Base-by-base conservation (phyloP, 495 filamentous ascomycete species). In the Clohesyomyces aquaticus region DNA sequence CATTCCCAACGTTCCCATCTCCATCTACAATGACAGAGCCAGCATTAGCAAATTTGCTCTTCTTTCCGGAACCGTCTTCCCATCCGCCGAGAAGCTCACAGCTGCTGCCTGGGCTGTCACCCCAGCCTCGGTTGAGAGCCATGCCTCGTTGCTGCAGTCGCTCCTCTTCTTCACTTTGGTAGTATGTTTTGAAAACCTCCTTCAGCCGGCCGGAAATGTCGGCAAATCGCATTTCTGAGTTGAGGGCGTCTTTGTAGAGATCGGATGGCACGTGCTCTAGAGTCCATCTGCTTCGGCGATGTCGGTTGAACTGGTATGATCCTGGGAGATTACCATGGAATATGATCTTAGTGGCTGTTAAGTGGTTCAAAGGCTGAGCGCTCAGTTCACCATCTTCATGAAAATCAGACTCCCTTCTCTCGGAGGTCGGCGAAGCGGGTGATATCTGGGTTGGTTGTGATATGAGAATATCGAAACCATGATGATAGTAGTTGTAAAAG, bases 401-500 rank as follows among this genome's bases (percentile, higher is more conserved):
- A 1, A 59, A 48, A 22, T 70, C 59, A 11, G 28, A 16, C 18
- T 65, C 56, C 23, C 57, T 45, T 26, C 55, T 43, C 27, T 54
- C 49, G 4, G 65, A 29, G 11, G 67, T 61, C 27, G 86, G 85
- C 6, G 89, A 88, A 6, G 85, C 83, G 0, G 87, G 88, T 8
- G 88, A 89, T 0, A 86, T 80, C 2, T 78, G 75, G 2, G 84
- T 85, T 19, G 89, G 88, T 27, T 88, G 82, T 0, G 93, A 96
- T 16, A 98, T 82, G 49, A 97, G 85, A n/a, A 96, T 83, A 74
- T 98, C 94, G 69, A 98, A 90, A 1, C 94, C 94, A 68, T 96
- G 88, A 63, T 91, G 88, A 70, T 96, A 98, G 72, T 98, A 98
- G 70, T 97, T 97, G 73, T 91, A 95, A 74, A 97, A 98, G 67